phyloP scores from a whole-genome alignment of 2,329 filamentous ascomycete genomes.

The Calonectria hongkongensis region DNA sequence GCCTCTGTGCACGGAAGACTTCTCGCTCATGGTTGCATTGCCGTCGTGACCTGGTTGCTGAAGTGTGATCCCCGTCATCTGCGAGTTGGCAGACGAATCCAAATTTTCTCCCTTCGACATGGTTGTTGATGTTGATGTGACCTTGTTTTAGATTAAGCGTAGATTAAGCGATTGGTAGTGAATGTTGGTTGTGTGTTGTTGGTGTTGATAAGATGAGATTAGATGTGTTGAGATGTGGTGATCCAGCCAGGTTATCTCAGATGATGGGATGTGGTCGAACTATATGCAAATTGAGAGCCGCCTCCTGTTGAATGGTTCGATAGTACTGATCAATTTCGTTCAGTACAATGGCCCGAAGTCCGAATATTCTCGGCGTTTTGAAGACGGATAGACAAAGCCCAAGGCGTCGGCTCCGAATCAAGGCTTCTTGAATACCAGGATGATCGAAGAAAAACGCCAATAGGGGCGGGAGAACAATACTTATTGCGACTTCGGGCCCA shows the following conservation, averaged over 20 bases:
- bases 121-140: background rate
- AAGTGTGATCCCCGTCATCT: conserved; percentile 41
- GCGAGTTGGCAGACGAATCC: conserved; percentile 41
- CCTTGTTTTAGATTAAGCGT: background rate
- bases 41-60: conserved; percentile 27
- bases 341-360: conserved; percentile 8
- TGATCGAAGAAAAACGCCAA: background rate
- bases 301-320: background rate
- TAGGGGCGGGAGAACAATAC: conserved; percentile 6
- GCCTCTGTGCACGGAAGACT: conserved; percentile 1
- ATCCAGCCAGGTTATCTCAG: background rate
- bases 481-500: conserved; percentile 28
- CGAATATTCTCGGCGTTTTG: conserved; percentile 25
- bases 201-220: background rate
- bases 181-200: background rate
- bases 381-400: background rate
- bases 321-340: no score
- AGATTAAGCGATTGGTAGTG: background rate
- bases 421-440: background rate
- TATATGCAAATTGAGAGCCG: conserved; percentile 19
- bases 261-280: conserved; percentile 4
- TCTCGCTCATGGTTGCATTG: conserved; percentile 27
- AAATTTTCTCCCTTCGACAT: conserved; percentile 34
- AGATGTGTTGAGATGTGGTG: background rate
- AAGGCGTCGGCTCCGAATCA: conserved; percentile 25